These are phyloP conservation scores for Ziziphus jujuba DNA, from an alignment of 306 rosid genomes.

Conservation along the genomic window DNA sequence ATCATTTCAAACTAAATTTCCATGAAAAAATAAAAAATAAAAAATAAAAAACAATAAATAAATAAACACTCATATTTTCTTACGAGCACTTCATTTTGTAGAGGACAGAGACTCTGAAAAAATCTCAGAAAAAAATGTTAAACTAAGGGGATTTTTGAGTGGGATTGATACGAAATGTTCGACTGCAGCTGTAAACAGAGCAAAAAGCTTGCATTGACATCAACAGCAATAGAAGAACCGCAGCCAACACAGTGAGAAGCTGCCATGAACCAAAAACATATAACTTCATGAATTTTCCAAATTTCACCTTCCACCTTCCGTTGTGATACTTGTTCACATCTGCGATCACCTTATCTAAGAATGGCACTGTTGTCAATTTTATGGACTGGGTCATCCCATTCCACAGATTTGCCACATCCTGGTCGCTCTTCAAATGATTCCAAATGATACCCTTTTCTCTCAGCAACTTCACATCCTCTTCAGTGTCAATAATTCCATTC, in stretches of 20 bases:
- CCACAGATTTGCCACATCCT: conserved; percentile 60
- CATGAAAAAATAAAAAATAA: too few species aligned
- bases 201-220: conserved; percentile 31
- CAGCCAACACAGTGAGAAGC: conserved; percentile 54
- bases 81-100: too few species aligned
- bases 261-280: conserved; percentile 68
- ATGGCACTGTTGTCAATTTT: conserved; percentile 58
- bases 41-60: too few species aligned
- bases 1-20: too few species aligned
- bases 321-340: conserved; percentile 67
- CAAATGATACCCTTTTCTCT: conserved; percentile 53
- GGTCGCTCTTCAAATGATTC: conserved; percentile 68
- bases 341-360: conserved; percentile 67
- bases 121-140: too few species aligned
- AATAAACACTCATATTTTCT: too few species aligned
- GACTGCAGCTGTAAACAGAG: conserved; percentile 27
- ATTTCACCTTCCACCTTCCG: conserved; percentile 58
- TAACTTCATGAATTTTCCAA: conserved; percentile 39
- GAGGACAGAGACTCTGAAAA: too few species aligned
- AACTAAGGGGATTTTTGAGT: background rate
- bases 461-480: conserved; percentile 55
- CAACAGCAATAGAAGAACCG: conserved; percentile 50
- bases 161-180: conserved; percentile 2
- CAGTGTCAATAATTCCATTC: conserved; percentile 76
- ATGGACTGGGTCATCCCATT: conserved; percentile 76